These are phyloP conservation scores for Leishmania arabica DNA, from an alignment of 208 protist genomes.

Conservation along the genomic window DNA sequence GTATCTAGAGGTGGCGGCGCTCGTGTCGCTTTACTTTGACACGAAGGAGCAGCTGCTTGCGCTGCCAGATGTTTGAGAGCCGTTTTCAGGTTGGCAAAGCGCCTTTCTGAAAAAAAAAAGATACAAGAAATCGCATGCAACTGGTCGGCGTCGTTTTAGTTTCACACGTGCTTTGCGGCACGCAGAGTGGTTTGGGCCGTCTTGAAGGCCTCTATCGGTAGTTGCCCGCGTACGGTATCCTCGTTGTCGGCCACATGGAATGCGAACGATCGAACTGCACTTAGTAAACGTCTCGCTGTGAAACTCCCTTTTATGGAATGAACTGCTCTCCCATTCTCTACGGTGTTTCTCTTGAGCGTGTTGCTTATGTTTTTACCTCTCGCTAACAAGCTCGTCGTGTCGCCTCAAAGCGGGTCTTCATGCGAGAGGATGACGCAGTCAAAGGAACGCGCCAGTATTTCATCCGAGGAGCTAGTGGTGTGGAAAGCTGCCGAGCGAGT, in stretches of 20 bases:
- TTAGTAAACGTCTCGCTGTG: not conserved
- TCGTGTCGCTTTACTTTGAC: conserved; percentile 85
- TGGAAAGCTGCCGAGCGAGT: conserved; percentile 30
- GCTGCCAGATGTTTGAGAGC: conserved; percentile 36
- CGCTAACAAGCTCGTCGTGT: not conserved
- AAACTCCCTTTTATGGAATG: not conserved
- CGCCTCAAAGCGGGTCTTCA: not conserved
- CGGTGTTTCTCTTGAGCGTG: not conserved
- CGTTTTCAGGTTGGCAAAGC: not conserved
- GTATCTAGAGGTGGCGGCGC: conserved; percentile 69
- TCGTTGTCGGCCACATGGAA: not conserved
- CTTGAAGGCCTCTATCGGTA: not conserved
- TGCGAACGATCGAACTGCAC: not conserved
- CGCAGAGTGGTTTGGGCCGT: not conserved
- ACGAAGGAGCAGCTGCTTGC: conserved; percentile 60
- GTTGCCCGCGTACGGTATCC: not conserved
- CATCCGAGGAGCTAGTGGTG: conserved; percentile 29
- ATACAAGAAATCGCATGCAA: not conserved
- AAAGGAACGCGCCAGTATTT: conserved; percentile 32
- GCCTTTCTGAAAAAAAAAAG: not conserved
- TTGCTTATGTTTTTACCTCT: conserved; percentile 7
- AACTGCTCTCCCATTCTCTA: not conserved
- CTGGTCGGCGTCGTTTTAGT: not conserved
- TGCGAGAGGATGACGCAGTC: conserved; percentile 24
- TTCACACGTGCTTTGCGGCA: not conserved